Conservation (phyloP, 441 rosid species). For the Populus hybrid region DNA sequence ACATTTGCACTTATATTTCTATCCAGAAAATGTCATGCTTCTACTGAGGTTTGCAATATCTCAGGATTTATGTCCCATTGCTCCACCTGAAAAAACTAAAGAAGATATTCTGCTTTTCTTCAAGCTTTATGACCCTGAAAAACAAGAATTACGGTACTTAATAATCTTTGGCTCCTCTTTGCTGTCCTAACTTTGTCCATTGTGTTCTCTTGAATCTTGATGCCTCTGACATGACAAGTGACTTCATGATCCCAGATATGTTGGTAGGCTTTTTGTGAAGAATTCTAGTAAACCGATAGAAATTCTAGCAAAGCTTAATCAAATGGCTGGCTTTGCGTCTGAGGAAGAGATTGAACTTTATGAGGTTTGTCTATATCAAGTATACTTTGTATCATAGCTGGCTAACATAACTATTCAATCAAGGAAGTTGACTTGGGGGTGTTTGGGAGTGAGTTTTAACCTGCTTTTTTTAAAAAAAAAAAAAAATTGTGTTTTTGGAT, state of each 20-base stretch:
- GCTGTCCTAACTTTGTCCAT: not conserved
- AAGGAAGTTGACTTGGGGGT: not conserved
- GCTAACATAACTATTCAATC: not conserved
- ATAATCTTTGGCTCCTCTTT: not conserved
- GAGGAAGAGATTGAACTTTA: slow-evolving; percentile 87
- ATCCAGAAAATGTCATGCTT: not conserved
- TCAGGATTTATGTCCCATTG: too few relatives aligned
- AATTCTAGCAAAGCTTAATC: slow-evolving; percentile 63
- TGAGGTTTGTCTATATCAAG: slow-evolving; percentile 55
- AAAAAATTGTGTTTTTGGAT: too few relatives aligned
- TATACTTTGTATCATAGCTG: not conserved
- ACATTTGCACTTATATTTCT: slow-evolving; percentile 2
- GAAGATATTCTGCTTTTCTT: too few relatives aligned
- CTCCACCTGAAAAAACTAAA: too few relatives aligned
- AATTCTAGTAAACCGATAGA: slow-evolving; percentile 75
- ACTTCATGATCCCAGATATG: slow-evolving; percentile 53
- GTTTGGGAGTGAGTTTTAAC: too few relatives aligned
- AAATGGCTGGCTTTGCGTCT: slow-evolving; percentile 85
- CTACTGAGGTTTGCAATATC: slow-evolving; percentile 12
- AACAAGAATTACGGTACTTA: slow-evolving; percentile 72
- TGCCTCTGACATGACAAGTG: slow-evolving; percentile 18
- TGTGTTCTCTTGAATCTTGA: not conserved
- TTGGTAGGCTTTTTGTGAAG: slow-evolving; percentile 88
- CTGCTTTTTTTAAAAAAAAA: too few relatives aligned
- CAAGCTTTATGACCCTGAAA: too few relatives aligned